Percentiles rank a stretch among this genome's conserved stretches.
Evolutionary conservation across 73 alveolate genomes (phyloP).

Genomic region (Halteria grandinella): DNA sequence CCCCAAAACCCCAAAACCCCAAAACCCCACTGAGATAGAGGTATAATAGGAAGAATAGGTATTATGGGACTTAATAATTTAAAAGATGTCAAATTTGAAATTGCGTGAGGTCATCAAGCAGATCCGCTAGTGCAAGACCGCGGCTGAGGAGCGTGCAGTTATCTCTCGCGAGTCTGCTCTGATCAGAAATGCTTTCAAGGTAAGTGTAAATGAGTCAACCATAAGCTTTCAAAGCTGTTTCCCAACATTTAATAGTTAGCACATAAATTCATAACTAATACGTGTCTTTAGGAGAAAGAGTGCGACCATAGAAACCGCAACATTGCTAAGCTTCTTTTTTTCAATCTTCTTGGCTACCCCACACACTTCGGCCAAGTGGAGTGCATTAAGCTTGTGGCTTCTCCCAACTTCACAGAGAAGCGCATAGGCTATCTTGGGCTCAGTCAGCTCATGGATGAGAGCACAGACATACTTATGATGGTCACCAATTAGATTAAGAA

Average conservation of each 20-base stretch:
- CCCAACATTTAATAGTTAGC: too few species aligned
- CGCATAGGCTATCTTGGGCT: slow-evolving; percentile 99
- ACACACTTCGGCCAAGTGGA: slow-evolving; percentile 98
- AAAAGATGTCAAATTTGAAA: slow-evolving; percentile 72
- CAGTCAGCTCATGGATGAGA: slow-evolving; percentile 97
- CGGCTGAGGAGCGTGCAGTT: slow-evolving; percentile 98
- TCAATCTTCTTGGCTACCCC: slow-evolving; percentile 96
- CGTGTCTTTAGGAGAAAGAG: slow-evolving; percentile 92
- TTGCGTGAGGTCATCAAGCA: slow-evolving; percentile 97
- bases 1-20: too few species aligned
- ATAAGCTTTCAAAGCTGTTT: too few species aligned
- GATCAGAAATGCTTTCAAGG: slow-evolving; percentile 98
- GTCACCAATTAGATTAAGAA: slow-evolving; percentile 91
- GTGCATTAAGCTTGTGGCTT: slow-evolving; percentile 96
- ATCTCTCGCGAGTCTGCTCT: slow-evolving; percentile 98
- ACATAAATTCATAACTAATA: too few species aligned
- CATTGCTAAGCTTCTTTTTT: slow-evolving; percentile 95
- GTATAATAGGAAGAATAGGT: too few species aligned
- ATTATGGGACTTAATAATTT: too few species aligned
- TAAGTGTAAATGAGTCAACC: too few species aligned
- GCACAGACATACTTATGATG: slow-evolving; percentile 98
- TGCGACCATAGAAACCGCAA: slow-evolving; percentile 93
- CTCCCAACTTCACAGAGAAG: slow-evolving; percentile 97
- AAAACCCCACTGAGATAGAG: too few species aligned
- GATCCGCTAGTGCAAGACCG: slow-evolving; percentile 98